A percentile compares a stretch with the other conserved stretches of the same genome.
Conservation (phyloP, 2,329 filamentous ascomycete species). For the Sordariomycetes sp. region DNA sequence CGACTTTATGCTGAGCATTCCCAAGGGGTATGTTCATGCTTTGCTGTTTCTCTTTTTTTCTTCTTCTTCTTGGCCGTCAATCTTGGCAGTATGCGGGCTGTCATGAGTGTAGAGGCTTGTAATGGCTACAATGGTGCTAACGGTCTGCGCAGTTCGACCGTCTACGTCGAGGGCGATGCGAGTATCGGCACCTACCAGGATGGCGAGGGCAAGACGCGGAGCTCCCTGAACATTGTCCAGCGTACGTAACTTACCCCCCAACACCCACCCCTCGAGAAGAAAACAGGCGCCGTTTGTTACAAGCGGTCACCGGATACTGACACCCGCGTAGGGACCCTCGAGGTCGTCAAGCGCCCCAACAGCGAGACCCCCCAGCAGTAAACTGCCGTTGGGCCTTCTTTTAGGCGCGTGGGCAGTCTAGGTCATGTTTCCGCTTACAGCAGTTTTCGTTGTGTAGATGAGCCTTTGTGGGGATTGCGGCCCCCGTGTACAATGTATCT, state of each 20-base stretch:
- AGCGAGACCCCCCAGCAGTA: slow-evolving; percentile 5
- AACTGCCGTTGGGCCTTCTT: neutral
- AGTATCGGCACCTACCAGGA: slow-evolving; percentile 54
- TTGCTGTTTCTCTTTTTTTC: neutral
- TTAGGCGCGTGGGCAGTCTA: neutral
- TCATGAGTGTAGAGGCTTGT: neutral
- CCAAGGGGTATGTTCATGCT: slow-evolving; percentile 62
- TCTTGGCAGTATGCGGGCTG: neutral
- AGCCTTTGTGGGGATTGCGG: neutral
- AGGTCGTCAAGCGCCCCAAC: slow-evolving; percentile 29
- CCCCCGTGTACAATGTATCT: slow-evolving; percentile 2
- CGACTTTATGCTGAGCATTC: slow-evolving; percentile 59
- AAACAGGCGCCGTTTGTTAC: no score
- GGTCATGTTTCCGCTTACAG: slow-evolving; percentile 1
- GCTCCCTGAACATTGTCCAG: slow-evolving; percentile 58
- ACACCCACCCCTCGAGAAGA: neutral
- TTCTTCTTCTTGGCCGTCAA: neutral
- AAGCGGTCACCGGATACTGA: neutral
- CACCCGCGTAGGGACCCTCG: slow-evolving; percentile 23
- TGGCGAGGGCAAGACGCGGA: slow-evolving; percentile 54
- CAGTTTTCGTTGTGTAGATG: neutral
- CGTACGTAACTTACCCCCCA: slow-evolving; percentile 42
- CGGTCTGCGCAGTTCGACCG: slow-evolving; percentile 45
- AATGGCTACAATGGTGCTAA: neutral
- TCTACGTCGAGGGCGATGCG: slow-evolving; percentile 78